A percentile compares a stretch with the other conserved stretches of the same genome.
These are phyloP conservation scores for Hordeum vulgare DNA, from an alignment of 176 grass and related monocot genomes.

Conservation along the genomic window DNA sequence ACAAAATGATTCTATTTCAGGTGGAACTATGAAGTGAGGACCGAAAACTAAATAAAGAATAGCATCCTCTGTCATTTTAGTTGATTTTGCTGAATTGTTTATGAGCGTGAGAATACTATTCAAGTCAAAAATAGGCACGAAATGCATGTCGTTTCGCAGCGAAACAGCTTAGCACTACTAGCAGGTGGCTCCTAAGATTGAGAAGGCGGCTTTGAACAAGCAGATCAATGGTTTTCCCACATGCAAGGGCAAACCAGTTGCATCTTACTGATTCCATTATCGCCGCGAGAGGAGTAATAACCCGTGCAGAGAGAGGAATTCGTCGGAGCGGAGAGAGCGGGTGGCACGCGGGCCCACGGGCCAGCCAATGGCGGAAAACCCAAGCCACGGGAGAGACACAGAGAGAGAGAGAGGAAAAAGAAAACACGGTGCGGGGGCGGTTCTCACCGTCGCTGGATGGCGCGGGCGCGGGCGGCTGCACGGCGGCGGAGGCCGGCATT, in stretches of 20 bases:
- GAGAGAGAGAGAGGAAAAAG: neutral
- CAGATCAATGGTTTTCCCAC: neutral
- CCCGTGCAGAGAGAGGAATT: no score
- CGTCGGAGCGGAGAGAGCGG: no score
- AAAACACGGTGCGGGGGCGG: neutral
- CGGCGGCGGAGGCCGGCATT: slow-evolving; percentile 17
- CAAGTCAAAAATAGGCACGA: neutral
- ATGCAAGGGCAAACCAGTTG: neutral
- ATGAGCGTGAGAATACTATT: neutral
- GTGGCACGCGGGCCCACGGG: neutral
- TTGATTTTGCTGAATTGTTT: neutral
- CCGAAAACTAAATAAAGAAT: neutral
- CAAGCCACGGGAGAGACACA: neutral
- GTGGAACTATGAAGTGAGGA: neutral
- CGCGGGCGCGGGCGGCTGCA: slow-evolving; percentile 10
- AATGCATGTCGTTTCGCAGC: neutral
- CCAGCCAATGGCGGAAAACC: neutral
- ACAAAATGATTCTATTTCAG: neutral
- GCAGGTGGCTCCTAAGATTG: neutral
- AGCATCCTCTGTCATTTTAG: no score
- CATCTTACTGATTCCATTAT: neutral
- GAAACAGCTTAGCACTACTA: neutral
- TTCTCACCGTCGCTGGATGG: slow-evolving; percentile 25
- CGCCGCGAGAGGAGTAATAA: neutral
- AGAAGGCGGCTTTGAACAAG: neutral